Percentiles rank a stretch among this genome's conserved stretches.
Conservation (phyloP, 2,329 filamentous ascomycete genomes). For the Aplosporella prunicola region DNA sequence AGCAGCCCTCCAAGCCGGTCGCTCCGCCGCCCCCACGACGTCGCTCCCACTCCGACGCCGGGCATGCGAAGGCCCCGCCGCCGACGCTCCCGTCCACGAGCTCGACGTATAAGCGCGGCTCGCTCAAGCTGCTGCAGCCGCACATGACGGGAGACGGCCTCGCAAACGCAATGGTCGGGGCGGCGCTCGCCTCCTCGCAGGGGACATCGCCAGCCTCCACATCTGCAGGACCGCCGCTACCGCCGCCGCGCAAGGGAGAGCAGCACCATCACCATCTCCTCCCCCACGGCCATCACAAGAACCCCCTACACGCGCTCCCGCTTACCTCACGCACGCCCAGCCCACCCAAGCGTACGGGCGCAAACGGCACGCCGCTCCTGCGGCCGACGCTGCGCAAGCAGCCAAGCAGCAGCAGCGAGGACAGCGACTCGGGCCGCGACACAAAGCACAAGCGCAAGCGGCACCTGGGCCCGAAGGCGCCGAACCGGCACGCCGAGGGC, state of each 20-base stretch:
- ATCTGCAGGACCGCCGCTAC: constrained; percentile 27
- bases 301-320: constrained; percentile 17
- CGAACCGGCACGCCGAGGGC: constrained; percentile 65
- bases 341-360: constrained; percentile 37
- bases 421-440: constrained; percentile 46
- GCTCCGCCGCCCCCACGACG: too few species aligned
- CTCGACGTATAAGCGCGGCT: constrained; percentile 31
- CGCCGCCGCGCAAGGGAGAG: constrained; percentile 35
- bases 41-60: too few species aligned
- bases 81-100: too few species aligned
- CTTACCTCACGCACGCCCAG: constrained; percentile 32
- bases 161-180: constrained; percentile 65
- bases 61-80: too few species aligned
- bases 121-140: constrained; percentile 30
- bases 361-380: constrained; percentile 45
- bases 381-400: constrained; percentile 57
- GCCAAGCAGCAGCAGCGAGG: constrained; percentile 31
- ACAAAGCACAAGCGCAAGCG: constrained; percentile 51
- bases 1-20: too few species aligned
- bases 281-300: constrained; percentile 11
- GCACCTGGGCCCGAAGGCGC: constrained; percentile 47
- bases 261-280: constrained; percentile 25
- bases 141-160: constrained; percentile 54
- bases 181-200: constrained; percentile 59
- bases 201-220: constrained; percentile 31